A percentile compares a stretch with the other conserved stretches of the same genome.
Conservation (phyloP, 2,329 filamentous ascomycete genomes). For the Verticillium tricorpus region DNA sequence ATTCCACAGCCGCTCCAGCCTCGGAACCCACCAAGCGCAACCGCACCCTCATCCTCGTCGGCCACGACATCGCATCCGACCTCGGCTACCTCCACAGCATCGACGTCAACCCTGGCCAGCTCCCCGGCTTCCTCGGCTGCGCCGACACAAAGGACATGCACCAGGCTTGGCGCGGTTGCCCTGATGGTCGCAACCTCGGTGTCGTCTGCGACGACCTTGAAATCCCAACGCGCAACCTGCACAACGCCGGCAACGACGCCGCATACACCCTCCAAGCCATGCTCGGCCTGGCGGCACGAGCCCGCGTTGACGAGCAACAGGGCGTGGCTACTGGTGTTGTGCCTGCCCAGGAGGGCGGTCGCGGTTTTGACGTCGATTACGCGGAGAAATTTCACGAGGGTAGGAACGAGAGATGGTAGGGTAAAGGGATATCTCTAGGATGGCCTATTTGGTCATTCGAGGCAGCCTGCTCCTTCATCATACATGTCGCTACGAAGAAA, state of each 20-base stretch:
- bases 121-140: constrained; percentile 54
- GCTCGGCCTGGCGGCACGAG: constrained; percentile 18
- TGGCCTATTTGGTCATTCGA: neutral
- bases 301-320: neutral
- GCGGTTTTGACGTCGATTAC: neutral
- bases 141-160: constrained; percentile 73
- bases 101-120: constrained; percentile 51
- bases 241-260: constrained; percentile 14
- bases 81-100: constrained; percentile 46
- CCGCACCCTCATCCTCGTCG: constrained; percentile 67
- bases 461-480: neutral
- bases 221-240: constrained; percentile 9
- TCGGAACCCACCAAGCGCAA: constrained; percentile 17
- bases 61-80: constrained; percentile 63
- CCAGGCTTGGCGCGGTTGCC: constrained; percentile 53
- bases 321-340: no score
- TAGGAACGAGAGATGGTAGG: neutral
- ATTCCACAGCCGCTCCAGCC: constrained; percentile 6
- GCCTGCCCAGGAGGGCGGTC: neutral
- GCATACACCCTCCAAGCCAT: constrained; percentile 14
- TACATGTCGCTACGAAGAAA: neutral
- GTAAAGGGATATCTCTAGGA: neutral
- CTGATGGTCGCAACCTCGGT: constrained; percentile 51
- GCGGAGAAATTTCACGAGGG: neutral
- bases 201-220: constrained; percentile 45